Evolutionary conservation across 2,329 filamentous ascomycete genomes (phyloP), one percentile per base, ranked within the genome.

Genomic region (Myriosclerotinia duriaeana): DNA sequence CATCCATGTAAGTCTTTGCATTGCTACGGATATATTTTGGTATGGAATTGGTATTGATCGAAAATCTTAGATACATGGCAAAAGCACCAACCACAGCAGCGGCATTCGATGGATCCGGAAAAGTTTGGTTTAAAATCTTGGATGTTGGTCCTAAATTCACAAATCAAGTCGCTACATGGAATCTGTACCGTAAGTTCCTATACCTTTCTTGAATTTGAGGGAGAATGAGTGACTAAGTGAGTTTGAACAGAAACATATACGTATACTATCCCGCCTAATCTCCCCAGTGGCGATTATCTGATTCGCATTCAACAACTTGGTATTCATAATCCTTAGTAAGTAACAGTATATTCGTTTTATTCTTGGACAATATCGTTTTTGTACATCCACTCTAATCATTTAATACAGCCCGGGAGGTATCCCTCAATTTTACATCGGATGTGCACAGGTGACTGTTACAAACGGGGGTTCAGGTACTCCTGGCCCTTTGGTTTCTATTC

Each of bases 81-180:
- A 77, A 78, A 67, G 76, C 76, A 0, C 74, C 76, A n/a, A 68
- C 66, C 63, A 71, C 75, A 3, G 77, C 74, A 42, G 73, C 73
- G 40, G 69, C 69, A n/a, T 78, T 75, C 40, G 77, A 78, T 55
- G 77, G 77, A 9, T 75, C 74, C 8, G 77, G 77, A 11, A 59
- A 71, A 26, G 76, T 77, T 5, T 78, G 77, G 77, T 78, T 78
- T 66, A 77, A 78, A 67, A 77, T 78, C 52, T 72, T 73, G 52
- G 73, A 78, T 58, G 71, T 77, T 30, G 73, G 74, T 7, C 74
- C 76, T 2, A 76, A 72, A 1, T 76, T 76, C 44, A 61, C 70
- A 6, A 63, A 59, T 30, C 70, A 71, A 34, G 67, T 54, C 2
- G 68, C 69, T 1, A 72, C 70, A 12, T 76, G 74, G 74, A 68